Evolutionary conservation across 176 grass and related monocot species (phyloP).

Genomic region (Carex scoparia): DNA sequence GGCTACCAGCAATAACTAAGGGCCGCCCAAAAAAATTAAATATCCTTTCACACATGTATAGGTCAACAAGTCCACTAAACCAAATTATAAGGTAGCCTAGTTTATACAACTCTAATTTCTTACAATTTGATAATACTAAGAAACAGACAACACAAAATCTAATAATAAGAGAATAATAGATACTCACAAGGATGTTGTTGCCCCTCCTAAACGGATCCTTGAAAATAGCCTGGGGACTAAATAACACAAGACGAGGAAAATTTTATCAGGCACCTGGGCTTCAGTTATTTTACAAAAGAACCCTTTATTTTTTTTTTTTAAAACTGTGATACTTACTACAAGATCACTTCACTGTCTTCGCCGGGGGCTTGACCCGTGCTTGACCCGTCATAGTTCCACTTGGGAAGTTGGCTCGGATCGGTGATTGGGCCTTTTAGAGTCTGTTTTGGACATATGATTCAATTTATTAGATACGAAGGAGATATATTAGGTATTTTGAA

Average conservation of each 20-base stretch:
- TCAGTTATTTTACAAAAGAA: neutral
- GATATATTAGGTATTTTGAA: neutral
- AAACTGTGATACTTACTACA: conserved; percentile 62
- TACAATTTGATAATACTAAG: neutral
- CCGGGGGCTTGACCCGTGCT: conserved; percentile 98
- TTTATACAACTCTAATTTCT: neutral
- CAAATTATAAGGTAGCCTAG: neutral
- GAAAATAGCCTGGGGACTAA: conserved; percentile 97
- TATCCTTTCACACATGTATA: neutral
- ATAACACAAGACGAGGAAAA: conserved; percentile 27
- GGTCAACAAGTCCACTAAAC: neutral
- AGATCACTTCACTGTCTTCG: conserved; percentile 97
- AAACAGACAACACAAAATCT: neutral
- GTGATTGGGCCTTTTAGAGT: conserved; percentile 63
- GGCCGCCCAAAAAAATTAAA: neutral
- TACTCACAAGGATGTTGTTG: conserved; percentile 96
- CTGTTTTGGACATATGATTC: conserved; percentile 40
- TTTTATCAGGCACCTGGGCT: neutral
- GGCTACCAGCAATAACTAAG: neutral
- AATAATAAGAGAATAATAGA: neutral
- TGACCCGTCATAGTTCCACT: conserved; percentile 99
- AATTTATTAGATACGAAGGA: neutral
- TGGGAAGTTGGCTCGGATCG: conserved; percentile 77
- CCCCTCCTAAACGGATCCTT: conserved; percentile 97
- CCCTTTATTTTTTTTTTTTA: neutral